Conservation (phyloP, 2,329 filamentous ascomycete species). For the Aspergillus oerlinghausenensis region DNA sequence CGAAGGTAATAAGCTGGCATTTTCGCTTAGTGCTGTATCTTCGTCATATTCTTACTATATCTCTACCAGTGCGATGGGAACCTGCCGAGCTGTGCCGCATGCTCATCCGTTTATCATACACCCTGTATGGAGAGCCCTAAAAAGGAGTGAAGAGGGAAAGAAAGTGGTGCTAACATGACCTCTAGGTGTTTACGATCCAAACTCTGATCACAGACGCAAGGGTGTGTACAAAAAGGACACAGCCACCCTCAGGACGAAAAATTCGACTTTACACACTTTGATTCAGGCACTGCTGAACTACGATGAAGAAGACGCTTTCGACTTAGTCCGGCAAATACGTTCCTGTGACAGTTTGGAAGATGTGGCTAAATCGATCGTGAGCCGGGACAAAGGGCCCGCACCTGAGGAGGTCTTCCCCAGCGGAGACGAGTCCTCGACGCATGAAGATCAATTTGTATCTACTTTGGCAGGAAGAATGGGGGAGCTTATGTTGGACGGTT, state of each 20-base stretch:
- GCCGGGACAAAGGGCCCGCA: slow-evolving; percentile 47
- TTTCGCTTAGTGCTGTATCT: background rate
- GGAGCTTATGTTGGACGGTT: slow-evolving; percentile 79
- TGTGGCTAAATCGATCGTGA: slow-evolving; percentile 56
- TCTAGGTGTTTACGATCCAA: slow-evolving; percentile 90
- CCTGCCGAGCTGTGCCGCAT: slow-evolving; percentile 88
- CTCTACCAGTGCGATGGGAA: slow-evolving; percentile 72
- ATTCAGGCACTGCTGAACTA: slow-evolving; percentile 91
- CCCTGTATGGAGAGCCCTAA: slow-evolving; percentile 28
- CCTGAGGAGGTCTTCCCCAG: slow-evolving; percentile 28
- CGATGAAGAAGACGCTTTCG: slow-evolving; percentile 76
- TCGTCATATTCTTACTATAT: background rate
- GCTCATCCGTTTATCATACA: slow-evolving; percentile 75
- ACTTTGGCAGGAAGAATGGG: slow-evolving; percentile 92
- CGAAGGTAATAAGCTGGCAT: slow-evolving; percentile 50
- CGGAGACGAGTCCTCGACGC: slow-evolving; percentile 37
- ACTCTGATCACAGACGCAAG: slow-evolving; percentile 91
- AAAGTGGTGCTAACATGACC: slow-evolving; percentile 14
- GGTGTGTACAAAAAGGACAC: slow-evolving; percentile 94
- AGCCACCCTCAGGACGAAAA: slow-evolving; percentile 79
- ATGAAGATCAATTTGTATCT: slow-evolving; percentile 58
- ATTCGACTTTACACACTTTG: slow-evolving; percentile 84
- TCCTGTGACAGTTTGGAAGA: slow-evolving; percentile 72
- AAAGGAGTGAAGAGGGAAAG: background rate
- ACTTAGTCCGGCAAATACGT: slow-evolving; percentile 78